phyloP scores from a whole-genome alignment of 176 grass and related monocot genomes.

The Chloris gayana region DNA sequence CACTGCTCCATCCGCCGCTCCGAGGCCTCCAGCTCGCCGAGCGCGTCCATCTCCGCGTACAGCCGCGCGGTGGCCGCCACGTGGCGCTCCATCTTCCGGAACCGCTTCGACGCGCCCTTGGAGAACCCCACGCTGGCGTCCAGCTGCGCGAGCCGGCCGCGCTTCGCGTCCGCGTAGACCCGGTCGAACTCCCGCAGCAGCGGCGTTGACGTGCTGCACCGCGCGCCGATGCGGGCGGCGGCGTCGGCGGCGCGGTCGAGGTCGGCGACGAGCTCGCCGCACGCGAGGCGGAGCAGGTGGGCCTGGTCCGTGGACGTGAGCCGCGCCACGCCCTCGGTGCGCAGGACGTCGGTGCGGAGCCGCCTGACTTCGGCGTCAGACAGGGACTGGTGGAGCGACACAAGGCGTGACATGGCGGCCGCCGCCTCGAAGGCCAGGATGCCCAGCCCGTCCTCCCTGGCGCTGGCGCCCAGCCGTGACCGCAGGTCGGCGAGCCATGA shows the following conservation, averaged over 20 bases:
- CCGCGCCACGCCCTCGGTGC: conserved; percentile 64
- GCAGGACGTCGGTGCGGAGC: conserved; percentile 62
- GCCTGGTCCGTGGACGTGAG: conserved; percentile 72
- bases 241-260: conserved; percentile 64
- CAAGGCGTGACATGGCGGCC: conserved; percentile 67
- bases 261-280: conserved; percentile 61
- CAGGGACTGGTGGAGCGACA: conserved; percentile 62
- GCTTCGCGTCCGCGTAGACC: conserved; percentile 65
- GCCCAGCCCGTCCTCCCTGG: conserved; percentile 43
- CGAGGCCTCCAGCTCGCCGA: conserved; percentile 71
- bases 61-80: conserved; percentile 47
- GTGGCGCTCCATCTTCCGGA: conserved; percentile 55
- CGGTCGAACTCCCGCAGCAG: conserved; percentile 48
- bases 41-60: conserved; percentile 75
- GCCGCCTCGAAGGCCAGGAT: conserved; percentile 91
- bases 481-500: conserved; percentile 63
- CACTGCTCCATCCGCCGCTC: conserved; percentile 68
- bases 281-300: conserved; percentile 63
- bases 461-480: conserved; percentile 30
- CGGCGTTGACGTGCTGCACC: conserved; percentile 26
- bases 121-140: conserved; percentile 50
- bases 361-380: conserved; percentile 47
- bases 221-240: conserved; percentile 44
- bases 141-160: conserved; percentile 41
- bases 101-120: conserved; percentile 45